These are phyloP conservation scores for Phanerodontia chrysosporium DNA, from an alignment of 768 basidiomycete species.

Conservation along the genomic window DNA sequence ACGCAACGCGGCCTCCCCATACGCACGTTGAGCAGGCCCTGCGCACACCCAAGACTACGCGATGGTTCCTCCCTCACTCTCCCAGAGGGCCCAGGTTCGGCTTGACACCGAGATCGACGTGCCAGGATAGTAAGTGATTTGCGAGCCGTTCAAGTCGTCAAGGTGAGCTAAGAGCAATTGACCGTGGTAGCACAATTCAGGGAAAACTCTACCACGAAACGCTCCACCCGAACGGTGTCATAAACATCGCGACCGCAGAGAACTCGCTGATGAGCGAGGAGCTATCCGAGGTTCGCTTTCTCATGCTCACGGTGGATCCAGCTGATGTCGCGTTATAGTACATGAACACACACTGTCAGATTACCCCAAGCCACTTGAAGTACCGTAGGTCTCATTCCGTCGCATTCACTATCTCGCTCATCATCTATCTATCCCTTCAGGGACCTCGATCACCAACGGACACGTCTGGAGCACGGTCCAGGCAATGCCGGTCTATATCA, in stretches of 20 bases:
- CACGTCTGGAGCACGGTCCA: background rate
- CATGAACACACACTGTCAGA: background rate
- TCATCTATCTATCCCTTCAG: background rate
- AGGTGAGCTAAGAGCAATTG: too few relatives aligned
- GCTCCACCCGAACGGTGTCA: background rate
- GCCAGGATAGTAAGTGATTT: background rate
- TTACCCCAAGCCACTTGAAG: background rate
- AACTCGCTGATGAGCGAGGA: background rate
- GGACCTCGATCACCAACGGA: background rate
- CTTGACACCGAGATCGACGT: background rate
- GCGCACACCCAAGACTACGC: too few relatives aligned
- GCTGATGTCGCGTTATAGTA: background rate
- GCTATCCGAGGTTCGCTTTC: background rate
- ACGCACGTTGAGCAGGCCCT: too few relatives aligned
- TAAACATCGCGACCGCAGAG: background rate
- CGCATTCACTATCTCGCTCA: too few relatives aligned
- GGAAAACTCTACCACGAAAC: background rate
- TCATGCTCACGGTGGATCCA: background rate
- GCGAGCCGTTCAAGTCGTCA: background rate
- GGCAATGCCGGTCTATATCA: background rate
- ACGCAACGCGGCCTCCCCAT: too few relatives aligned
- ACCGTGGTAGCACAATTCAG: background rate
- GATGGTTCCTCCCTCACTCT: background rate
- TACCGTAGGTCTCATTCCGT: background rate
- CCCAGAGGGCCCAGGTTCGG: background rate